Percentiles rank a stretch among this genome's conserved stretches.
phyloP scores from a whole-genome alignment of 2,329 filamentous ascomycete species.

The Ophiocordyceps polyrhachis-furcata region DNA sequence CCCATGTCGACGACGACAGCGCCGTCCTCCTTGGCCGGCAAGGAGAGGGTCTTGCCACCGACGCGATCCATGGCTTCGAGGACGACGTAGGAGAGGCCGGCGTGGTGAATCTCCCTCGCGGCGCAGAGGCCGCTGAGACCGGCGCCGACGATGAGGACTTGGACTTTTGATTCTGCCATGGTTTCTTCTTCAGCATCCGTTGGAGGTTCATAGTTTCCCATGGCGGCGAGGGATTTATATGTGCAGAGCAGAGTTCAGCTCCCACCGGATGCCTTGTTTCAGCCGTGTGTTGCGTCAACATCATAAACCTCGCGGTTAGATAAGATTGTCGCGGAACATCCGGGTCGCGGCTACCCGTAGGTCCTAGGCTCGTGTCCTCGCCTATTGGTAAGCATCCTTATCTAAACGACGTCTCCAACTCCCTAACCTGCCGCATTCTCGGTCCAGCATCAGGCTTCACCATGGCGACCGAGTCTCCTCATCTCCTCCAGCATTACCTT shows the following conservation, averaged over 20 bases:
- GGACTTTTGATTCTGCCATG: slow-evolving; percentile 6
- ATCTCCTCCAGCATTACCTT: neutral
- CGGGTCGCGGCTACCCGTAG: too few relatives aligned
- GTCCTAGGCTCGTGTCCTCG: too few relatives aligned
- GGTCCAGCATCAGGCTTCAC: too few relatives aligned
- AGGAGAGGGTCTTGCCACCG: slow-evolving; percentile 31
- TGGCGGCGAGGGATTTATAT: too few relatives aligned
- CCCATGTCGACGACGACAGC: slow-evolving; percentile 30
- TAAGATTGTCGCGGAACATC: neutral
- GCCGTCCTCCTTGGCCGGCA: slow-evolving; percentile 7
- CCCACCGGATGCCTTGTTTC: too few relatives aligned
- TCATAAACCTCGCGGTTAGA: neutral
- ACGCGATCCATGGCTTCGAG: slow-evolving; percentile 30
- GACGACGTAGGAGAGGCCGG: slow-evolving; percentile 21
- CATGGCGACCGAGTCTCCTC: too few relatives aligned
- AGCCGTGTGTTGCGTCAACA: neutral
- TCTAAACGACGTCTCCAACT: neutral
- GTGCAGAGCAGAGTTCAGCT: too few relatives aligned
- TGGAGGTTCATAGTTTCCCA: too few relatives aligned
- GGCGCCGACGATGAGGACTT: slow-evolving; percentile 24
- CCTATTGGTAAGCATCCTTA: neutral
- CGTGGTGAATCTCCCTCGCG: slow-evolving; percentile 14
- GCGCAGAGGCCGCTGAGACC: slow-evolving; percentile 21
- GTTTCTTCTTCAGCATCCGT: too few relatives aligned
- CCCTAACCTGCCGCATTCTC: too few relatives aligned